Base-by-base conservation (phyloP, 73 alveolate species). In the Symbiodinium pilosum region DNA sequence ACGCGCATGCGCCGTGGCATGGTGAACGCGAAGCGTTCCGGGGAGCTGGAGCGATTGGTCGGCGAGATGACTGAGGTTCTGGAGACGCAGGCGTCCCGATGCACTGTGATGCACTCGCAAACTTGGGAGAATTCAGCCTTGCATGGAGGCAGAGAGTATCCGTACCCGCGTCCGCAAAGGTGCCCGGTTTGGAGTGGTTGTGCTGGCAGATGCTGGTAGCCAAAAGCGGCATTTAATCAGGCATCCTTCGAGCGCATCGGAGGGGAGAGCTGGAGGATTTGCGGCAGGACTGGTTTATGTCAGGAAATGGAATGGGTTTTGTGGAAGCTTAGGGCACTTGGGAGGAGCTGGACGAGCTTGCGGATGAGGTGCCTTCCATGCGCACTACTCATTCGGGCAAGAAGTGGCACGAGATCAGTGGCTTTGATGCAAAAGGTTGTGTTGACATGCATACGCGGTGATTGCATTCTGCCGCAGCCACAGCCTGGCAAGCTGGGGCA, bases 341-440 rank as follows among this genome's bases (percentile, higher is more conserved):
- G 81, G 77, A 91, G 96, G 96, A 91, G 96, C 51, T 91, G 81
- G 96, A 91, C 41, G 96, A 91, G 64, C 39, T 91, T 41, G 96
- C 96, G 2, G 96, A 91, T 36, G 96, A 91, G 47, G 96, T 91
- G 68, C 96, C 96, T 0, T 91, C 96, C 26, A 91, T 91, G 96
- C 51, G 81, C 39, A 64, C 81, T 38, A 64, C 38, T 64, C 81
- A 64, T 64, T 16, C 38, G 81, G 81, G 81, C 38, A 64, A 64
- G 81, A 64, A 64, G 81, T 64, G 81, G 81, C 81, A 64, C 30
- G 81, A 64, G 81, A 64, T 64, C 81, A 64, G 81, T n/a, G 40
- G 20, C 81, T 64, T n/a, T 6, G 32, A 20, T 20, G 81, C 81
- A 54, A 54, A n/a, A n/a, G n/a, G n/a, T n/a, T n/a, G n/a, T n/a